Evolutionary conservation across 768 basidiomycete species (phyloP).

Genomic region (Amanita fuliginea): DNA sequence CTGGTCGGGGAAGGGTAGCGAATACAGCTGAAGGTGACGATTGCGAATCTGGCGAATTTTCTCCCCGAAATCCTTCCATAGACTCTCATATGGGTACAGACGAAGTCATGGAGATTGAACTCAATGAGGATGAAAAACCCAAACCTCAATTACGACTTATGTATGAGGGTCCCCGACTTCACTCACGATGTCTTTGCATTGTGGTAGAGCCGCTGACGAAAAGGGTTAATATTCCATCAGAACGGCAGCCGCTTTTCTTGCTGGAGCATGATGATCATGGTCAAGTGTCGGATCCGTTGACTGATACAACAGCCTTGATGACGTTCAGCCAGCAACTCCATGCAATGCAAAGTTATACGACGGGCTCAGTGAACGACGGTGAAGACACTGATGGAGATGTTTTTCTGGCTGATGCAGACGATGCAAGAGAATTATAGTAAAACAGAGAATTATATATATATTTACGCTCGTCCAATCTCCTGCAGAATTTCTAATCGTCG

Average conservation of each 20-base stretch:
- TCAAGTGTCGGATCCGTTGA: constrained; percentile 22
- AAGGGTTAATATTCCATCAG: constrained; percentile 18
- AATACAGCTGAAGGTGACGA: neutral
- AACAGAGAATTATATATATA: constrained; percentile 5
- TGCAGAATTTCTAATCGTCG: constrained; percentile 63
- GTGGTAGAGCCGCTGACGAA: constrained; percentile 77
- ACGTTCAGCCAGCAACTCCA: constrained; percentile 66
- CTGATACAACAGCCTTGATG: constrained; percentile 41
- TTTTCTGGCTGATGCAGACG: constrained; percentile 79
- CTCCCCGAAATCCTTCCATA: neutral
- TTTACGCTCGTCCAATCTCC: constrained; percentile 67
- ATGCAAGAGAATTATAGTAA: constrained; percentile 45
- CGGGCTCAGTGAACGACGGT: constrained; percentile 51
- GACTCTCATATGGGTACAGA: neutral
- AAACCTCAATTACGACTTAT: constrained; percentile 55
- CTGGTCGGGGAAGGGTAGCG: neutral
- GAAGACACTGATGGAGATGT: constrained; percentile 66
- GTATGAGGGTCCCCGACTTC: constrained; percentile 63
- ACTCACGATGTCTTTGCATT: constrained; percentile 66
- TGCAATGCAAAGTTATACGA: constrained; percentile 40
- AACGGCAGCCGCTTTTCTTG: constrained; percentile 57
- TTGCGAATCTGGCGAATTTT: neutral
- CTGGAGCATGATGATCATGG: constrained; percentile 42
- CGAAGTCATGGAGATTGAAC: constrained; percentile 14
- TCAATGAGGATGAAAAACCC: constrained; percentile 55